phyloP scores from a whole-genome alignment of 129 eudicot genomes.

The Glebionis coronaria region DNA sequence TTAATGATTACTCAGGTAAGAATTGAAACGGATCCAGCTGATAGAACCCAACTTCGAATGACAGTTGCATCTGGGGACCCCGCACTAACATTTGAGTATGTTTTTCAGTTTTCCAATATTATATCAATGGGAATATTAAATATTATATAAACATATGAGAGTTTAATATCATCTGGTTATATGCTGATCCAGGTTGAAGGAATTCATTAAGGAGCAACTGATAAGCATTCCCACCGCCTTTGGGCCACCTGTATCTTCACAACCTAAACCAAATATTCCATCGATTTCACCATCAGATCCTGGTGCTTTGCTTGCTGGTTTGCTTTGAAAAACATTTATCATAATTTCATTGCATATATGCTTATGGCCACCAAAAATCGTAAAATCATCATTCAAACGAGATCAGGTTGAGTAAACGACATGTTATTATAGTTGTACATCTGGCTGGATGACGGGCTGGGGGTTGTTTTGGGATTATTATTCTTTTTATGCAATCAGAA shows the following conservation, averaged over 20 bases:
- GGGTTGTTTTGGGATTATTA: conserved; percentile 6
- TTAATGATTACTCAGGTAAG: conserved; percentile 44
- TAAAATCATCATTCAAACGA: background rate
- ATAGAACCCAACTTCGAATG: conserved; percentile 92
- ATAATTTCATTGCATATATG: conserved; percentile 3
- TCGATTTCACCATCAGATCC: conserved; percentile 58
- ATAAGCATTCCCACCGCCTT: conserved; percentile 60
- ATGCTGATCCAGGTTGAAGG: conserved; percentile 56
- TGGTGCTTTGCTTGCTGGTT: conserved; percentile 83
- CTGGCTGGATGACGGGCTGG: background rate
- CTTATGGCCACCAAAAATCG: background rate
- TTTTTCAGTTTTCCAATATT: background rate
- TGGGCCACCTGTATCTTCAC: conserved; percentile 43
- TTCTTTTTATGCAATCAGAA: conserved; percentile 18
- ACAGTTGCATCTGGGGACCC: conserved; percentile 93
- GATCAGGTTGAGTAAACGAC: conserved; percentile 9
- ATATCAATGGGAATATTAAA: background rate
- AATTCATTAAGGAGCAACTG: conserved; percentile 77
- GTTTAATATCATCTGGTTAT: conserved; percentile 11
- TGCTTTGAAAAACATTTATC: conserved; percentile 39
- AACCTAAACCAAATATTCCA: conserved; percentile 43
- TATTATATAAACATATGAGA: background rate
- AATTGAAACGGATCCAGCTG: conserved; percentile 96
- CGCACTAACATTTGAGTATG: conserved; percentile 80
- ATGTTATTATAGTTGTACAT: background rate